Percentiles rank a stretch among this genome's conserved stretches.
Evolutionary conservation across 208 protist genomes (phyloP).

Genomic region (Spironucleus salmonicida): DNA sequence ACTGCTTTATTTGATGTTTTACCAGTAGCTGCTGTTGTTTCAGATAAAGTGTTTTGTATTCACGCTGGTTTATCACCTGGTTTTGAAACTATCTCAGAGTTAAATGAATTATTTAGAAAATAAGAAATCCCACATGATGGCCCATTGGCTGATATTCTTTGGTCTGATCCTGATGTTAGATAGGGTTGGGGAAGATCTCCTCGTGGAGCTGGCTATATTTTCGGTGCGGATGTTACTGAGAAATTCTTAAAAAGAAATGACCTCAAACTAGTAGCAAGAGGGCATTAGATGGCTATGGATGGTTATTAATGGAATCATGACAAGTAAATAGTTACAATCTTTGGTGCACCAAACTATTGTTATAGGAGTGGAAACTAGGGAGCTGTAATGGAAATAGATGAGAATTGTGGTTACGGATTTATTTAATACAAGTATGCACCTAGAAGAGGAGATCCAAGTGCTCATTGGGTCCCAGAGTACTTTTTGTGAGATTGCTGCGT

Average conservation of each 20-base stretch:
- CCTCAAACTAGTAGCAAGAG: slow-evolving; percentile 33
- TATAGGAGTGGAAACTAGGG: slow-evolving; percentile 43
- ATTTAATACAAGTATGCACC: slow-evolving; percentile 94
- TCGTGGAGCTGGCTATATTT: slow-evolving; percentile 45
- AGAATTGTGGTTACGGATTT: slow-evolving; percentile 41
- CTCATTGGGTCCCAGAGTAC: slow-evolving; percentile 90
- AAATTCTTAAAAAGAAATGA: slow-evolving; percentile 32
- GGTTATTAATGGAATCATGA: slow-evolving; percentile 34
- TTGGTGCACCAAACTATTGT: slow-evolving; percentile 65
- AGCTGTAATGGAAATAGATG: slow-evolving; percentile 35
- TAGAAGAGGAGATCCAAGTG: slow-evolving; percentile 76
- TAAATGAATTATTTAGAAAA: slow-evolving; percentile 53
- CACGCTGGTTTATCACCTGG: slow-evolving; percentile 76
- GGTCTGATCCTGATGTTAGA: slow-evolving; percentile 58
- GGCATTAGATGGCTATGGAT: slow-evolving; percentile 39
- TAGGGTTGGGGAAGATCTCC: slow-evolving; percentile 30
- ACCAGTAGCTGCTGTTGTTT: slow-evolving; percentile 82
- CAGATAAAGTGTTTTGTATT: slow-evolving; percentile 84
- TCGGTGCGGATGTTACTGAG: slow-evolving; percentile 39
- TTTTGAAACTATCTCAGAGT: slow-evolving; percentile 71
- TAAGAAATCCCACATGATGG: slow-evolving; percentile 91
- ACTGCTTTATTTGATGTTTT: slow-evolving; percentile 92
- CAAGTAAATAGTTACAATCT: slow-evolving; percentile 54
- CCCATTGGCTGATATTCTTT: slow-evolving; percentile 92
- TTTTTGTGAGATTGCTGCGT: slow-evolving; percentile 80